Conservation (phyloP, 306 rosid species). For the Pterocarpus macrocarpus region DNA sequence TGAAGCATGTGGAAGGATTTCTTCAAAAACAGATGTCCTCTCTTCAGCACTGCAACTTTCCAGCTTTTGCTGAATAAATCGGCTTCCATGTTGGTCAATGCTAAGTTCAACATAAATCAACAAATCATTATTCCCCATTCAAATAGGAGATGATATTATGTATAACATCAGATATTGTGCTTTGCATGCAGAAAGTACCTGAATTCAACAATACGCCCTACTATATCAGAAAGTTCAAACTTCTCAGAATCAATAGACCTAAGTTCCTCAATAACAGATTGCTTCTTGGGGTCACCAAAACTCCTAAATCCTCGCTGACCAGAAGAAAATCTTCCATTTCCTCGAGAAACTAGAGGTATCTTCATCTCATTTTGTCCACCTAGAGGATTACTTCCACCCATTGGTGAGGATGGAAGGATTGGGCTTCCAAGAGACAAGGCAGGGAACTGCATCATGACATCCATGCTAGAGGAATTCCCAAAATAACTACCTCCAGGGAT, state of each 20-base stretch:
- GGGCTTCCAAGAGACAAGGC: slow-evolving; percentile 62
- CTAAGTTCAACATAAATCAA: slow-evolving; percentile 47
- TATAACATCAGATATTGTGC: not conserved
- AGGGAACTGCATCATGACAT: slow-evolving; percentile 54
- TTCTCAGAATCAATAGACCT: slow-evolving; percentile 58
- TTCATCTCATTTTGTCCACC: slow-evolving; percentile 53
- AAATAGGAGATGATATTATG: slow-evolving; percentile 4
- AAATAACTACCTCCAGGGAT: not conserved
- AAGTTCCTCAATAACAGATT: slow-evolving; percentile 62
- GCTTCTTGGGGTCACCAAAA: slow-evolving; percentile 54
- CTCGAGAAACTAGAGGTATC: slow-evolving; percentile 50
- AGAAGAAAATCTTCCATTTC: slow-evolving; percentile 54
- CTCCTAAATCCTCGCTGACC: slow-evolving; percentile 56
- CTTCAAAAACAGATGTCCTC: slow-evolving; percentile 68
- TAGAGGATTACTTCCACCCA: slow-evolving; percentile 49
- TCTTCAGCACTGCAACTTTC: slow-evolving; percentile 67
- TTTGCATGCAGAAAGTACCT: slow-evolving; percentile 49
- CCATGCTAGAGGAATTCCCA: slow-evolving; percentile 19
- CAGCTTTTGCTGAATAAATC: slow-evolving; percentile 81
- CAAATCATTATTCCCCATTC: slow-evolving; percentile 25
- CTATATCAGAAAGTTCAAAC: slow-evolving; percentile 64
- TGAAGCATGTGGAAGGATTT: slow-evolving; percentile 68
- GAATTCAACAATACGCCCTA: slow-evolving; percentile 69
- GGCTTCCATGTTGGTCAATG: slow-evolving; percentile 82
- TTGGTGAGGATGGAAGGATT: slow-evolving; percentile 62